Conservation (phyloP, 192 early-diverging fungal genomes). For the Entophlyctis luteolus region DNA sequence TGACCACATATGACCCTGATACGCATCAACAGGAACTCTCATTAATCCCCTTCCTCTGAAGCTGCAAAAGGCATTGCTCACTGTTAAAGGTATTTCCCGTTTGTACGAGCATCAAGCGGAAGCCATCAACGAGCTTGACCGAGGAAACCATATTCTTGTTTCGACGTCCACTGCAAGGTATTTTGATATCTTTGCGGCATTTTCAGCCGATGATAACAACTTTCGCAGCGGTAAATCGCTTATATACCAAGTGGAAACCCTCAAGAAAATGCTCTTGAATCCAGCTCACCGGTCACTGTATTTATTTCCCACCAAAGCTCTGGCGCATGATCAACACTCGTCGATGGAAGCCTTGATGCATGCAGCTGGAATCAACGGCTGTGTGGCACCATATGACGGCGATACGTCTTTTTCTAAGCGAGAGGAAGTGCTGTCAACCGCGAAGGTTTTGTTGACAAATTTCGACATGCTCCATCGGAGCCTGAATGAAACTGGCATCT, state of each 20-base stretch:
- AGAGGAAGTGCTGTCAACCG: slow-evolving; percentile 42
- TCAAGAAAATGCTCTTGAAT: slow-evolving; percentile 50
- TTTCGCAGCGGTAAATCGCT: slow-evolving; percentile 71
- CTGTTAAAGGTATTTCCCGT: slow-evolving; percentile 30
- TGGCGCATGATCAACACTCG: slow-evolving; percentile 73
- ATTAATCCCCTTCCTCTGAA: slow-evolving; percentile 25
- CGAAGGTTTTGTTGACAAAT: slow-evolving; percentile 72
- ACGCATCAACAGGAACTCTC: slow-evolving; percentile 7
- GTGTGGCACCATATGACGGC: slow-evolving; percentile 58
- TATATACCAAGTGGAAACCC: slow-evolving; percentile 69
- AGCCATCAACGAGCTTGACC: slow-evolving; percentile 53
- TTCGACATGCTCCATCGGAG: slow-evolving; percentile 76
- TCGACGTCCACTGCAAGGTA: slow-evolving; percentile 70
- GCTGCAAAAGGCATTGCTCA: slow-evolving; percentile 14
- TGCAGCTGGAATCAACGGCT: not conserved
- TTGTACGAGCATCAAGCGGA: slow-evolving; percentile 72
- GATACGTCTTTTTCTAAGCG: slow-evolving; percentile 52
- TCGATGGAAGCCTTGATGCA: slow-evolving; percentile 39
- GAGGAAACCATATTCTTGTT: slow-evolving; percentile 56
- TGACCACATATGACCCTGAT: not conserved
- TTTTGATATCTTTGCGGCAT: slow-evolving; percentile 1
- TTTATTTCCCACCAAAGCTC: slow-evolving; percentile 76
- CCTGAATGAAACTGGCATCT: too few species aligned
- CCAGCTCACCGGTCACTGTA: slow-evolving; percentile 45
- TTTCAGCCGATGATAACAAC: slow-evolving; percentile 14